Percentiles rank a stretch among this genome's conserved stretches.
Evolutionary conservation across 176 grass and related monocot genomes (phyloP).

Genomic region (Cenchrus purpureus): DNA sequence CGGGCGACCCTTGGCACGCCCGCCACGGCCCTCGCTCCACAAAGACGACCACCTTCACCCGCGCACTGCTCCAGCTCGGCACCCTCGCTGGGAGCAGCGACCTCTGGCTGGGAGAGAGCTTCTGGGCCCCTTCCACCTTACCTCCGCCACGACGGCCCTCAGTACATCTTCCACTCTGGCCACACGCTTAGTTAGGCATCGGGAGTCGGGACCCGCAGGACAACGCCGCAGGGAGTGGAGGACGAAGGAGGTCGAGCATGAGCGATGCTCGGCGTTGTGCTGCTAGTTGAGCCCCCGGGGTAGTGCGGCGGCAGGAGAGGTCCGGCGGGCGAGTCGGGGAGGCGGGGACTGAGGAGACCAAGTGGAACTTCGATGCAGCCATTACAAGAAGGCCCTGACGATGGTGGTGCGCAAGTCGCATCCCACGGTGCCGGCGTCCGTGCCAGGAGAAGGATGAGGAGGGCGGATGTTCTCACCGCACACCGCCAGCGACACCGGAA

Average conservation of each 20-base stretch:
- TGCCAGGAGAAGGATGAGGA: neutral
- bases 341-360: slow-evolving; percentile 67
- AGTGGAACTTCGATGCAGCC: no score
- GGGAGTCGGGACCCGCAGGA: slow-evolving; percentile 63
- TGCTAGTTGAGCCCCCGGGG: slow-evolving; percentile 93
- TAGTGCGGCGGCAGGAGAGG: slow-evolving; percentile 53
- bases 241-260: slow-evolving; percentile 75
- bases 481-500: no score
- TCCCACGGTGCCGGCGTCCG: neutral
- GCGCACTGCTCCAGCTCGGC: no score
- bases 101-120: no score
- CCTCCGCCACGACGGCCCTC: no score
- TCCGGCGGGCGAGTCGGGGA: slow-evolving; percentile 51
- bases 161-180: slow-evolving; percentile 71
- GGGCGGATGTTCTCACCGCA: neutral
- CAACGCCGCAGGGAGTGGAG: slow-evolving; percentile 37
- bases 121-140: no score
- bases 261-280: slow-evolving; percentile 96
- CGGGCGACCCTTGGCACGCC: no score
- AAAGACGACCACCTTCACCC: no score
- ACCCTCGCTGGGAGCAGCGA: no score
- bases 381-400: slow-evolving; percentile 83
- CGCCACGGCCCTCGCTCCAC: no score
- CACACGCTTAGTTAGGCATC: slow-evolving; percentile 49
- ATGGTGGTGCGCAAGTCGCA: slow-evolving; percentile 54